phyloP scores from a whole-genome alignment of 371 early-diverging fungal species.

The Mucor circinelloides region DNA sequence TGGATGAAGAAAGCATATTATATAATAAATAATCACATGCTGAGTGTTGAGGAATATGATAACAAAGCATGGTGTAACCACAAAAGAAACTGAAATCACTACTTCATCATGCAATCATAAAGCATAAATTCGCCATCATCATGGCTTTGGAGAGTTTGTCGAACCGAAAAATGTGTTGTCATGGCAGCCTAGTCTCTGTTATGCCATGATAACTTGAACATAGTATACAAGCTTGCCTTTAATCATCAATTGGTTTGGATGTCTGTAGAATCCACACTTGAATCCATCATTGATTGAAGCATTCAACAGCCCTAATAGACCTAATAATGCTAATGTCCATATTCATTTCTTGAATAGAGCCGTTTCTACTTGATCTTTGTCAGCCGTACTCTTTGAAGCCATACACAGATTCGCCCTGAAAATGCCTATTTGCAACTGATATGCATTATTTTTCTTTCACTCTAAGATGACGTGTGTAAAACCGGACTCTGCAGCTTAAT shows the following conservation, averaged over 20 bases:
- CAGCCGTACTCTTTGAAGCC: not conserved
- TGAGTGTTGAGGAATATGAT: not conserved
- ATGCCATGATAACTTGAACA: not conserved
- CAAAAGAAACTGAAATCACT: not conserved
- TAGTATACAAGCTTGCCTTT: not conserved
- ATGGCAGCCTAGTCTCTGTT: not conserved
- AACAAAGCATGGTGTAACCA: constrained; percentile 1
- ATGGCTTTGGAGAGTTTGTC: not conserved
- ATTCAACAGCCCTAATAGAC: not conserved
- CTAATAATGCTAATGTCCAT: not conserved
- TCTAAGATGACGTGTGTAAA: not conserved
- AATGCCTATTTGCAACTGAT: not conserved
- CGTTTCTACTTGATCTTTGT: not conserved
- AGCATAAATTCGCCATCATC: not conserved
- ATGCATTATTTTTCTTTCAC: not conserved
- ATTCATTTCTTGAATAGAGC: not conserved
- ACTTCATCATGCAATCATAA: constrained; percentile 2
- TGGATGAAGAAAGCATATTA: not conserved
- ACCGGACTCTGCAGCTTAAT: not conserved
- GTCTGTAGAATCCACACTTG: not conserved
- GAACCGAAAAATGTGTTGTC: not conserved
- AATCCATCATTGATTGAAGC: not conserved
- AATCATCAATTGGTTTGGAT: not conserved
- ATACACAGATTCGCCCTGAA: not conserved
- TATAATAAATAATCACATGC: constrained; percentile 4